Conservation (phyloP, 2,329 filamentous ascomycete species). For the Trichoderma atroviride region DNA sequence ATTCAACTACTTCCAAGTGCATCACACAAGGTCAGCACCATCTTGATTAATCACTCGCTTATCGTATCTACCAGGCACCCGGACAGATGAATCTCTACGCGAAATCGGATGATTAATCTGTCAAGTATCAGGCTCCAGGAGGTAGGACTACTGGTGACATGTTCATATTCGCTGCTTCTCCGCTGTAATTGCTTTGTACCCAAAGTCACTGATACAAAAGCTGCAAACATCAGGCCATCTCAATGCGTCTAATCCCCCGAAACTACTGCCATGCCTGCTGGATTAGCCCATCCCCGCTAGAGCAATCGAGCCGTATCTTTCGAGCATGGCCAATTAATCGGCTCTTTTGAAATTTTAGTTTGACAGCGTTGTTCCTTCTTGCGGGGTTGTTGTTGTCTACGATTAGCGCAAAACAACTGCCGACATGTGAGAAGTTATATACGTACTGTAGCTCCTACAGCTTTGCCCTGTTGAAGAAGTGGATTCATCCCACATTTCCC, state of each 20-base stretch:
- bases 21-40: not conserved
- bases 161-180: not conserved
- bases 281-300: not conserved
- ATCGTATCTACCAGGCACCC: not conserved
- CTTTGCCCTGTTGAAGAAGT: not conserved
- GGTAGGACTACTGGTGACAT: not conserved
- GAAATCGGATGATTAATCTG: not conserved
- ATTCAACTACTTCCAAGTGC: not conserved
- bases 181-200: not conserved
- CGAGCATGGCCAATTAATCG: not conserved
- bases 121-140: not conserved
- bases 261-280: not conserved
- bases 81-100: not conserved
- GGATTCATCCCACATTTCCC: not conserved
- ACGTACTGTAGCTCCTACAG: not conserved
- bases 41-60: not conserved
- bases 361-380: not conserved
- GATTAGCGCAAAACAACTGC: not conserved
- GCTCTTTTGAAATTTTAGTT: not conserved
- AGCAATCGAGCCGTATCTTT: not conserved
- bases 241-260: not conserved
- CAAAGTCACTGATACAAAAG: not conserved
- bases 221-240: not conserved
- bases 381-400: not conserved
- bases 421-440: not conserved